These are phyloP conservation scores for Heterobasidion irregulare DNA, from an alignment of 1,284 basidiomycete species.

Conservation along the genomic window DNA sequence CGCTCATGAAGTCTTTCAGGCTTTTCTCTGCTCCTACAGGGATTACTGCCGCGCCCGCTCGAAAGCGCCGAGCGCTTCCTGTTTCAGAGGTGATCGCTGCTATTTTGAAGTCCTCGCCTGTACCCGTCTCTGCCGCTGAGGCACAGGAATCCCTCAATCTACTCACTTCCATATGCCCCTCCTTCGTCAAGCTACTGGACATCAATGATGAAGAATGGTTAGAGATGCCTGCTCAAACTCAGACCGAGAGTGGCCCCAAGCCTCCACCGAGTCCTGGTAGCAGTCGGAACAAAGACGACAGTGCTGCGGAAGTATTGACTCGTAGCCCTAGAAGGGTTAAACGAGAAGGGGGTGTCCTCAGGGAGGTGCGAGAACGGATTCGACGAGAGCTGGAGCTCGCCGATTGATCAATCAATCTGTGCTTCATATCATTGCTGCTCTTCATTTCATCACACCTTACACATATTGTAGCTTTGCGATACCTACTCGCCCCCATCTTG, in stretches of 20 bases:
- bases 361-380: conserved; percentile 73
- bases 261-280: conserved; percentile 19
- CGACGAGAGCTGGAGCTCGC: conserved; percentile 64
- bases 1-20: conserved; percentile 28
- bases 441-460: background rate
- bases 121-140: conserved; percentile 68
- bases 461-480: background rate
- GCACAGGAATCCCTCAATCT: conserved; percentile 64
- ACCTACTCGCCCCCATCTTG: background rate
- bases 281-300: conserved; percentile 19
- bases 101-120: conserved; percentile 68
- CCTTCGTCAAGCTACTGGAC: conserved; percentile 59
- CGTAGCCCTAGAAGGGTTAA: conserved; percentile 66
- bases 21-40: conserved; percentile 55
- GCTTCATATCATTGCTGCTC: conserved; percentile 1
- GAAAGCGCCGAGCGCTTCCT: conserved; percentile 64
- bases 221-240: conserved; percentile 60
- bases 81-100: conserved; percentile 54
- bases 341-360: conserved; percentile 58
- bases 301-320: conserved; percentile 47
- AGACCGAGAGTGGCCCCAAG: conserved; percentile 4
- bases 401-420: conserved; percentile 31
- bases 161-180: conserved; percentile 62
- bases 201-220: conserved; percentile 70
- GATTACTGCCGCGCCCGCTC: conserved; percentile 36